Evolutionary conservation across 2,329 filamentous ascomycete genomes (phyloP).

Genomic region (Alternaria triticimaculans): DNA sequence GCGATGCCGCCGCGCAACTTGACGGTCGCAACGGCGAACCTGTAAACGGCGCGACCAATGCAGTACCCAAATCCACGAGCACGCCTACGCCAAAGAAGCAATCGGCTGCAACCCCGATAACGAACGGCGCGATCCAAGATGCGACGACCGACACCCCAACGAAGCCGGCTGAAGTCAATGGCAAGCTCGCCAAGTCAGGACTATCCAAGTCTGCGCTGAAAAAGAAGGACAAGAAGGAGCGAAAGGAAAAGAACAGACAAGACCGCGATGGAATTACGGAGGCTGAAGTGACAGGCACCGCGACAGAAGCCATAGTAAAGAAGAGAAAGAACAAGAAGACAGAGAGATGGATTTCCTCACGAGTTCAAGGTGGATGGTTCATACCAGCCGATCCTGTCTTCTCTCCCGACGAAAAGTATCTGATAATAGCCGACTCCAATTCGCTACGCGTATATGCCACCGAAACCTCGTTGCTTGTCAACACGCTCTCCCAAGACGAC

Average conservation of each 20-base stretch:
- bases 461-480: slow-evolving; percentile 78
- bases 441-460: slow-evolving; percentile 83
- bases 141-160: slow-evolving; percentile 15
- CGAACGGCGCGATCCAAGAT: slow-evolving; percentile 13
- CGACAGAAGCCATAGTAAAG: slow-evolving; percentile 12
- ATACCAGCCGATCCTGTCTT: slow-evolving; percentile 64
- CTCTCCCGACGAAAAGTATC: slow-evolving; percentile 63
- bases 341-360: slow-evolving; percentile 49
- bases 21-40: slow-evolving; percentile 21
- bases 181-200: not conserved
- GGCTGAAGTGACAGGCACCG: not conserved
- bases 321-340: slow-evolving; percentile 29
- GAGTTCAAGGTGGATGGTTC: slow-evolving; percentile 62
- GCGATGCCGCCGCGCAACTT: slow-evolving; percentile 19
- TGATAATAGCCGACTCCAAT: slow-evolving; percentile 77
- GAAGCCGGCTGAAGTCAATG: not conserved
- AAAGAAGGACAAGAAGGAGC: slow-evolving; percentile 15
- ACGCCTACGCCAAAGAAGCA: slow-evolving; percentile 18
- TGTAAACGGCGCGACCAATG: slow-evolving; percentile 15
- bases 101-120: slow-evolving; percentile 17
- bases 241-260: slow-evolving; percentile 14
- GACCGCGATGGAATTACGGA: slow-evolving; percentile 1
- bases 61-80: slow-evolving; percentile 20
- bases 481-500: slow-evolving; percentile 65
- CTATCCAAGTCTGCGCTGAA: slow-evolving; percentile 12